Evolutionary conservation across 768 basidiomycete species (phyloP).

Genomic region (Serendipita vermifera): DNA sequence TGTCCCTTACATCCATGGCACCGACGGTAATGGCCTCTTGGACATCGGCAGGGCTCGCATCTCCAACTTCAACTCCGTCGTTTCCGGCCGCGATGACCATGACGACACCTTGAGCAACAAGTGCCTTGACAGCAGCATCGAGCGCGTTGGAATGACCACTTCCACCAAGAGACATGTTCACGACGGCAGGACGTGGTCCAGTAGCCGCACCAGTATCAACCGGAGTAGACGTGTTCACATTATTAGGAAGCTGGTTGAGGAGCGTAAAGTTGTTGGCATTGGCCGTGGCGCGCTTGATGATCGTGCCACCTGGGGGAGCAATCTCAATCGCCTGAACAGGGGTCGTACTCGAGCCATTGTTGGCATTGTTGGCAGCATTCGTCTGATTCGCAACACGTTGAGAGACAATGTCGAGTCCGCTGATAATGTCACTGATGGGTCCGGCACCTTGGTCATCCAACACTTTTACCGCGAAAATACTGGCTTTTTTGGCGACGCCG

Average conservation of each 20-base stretch:
- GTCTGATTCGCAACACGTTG: neutral
- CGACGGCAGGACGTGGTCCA: neutral
- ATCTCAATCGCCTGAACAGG: too few species aligned
- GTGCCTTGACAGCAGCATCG: neutral
- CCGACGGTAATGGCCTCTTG: constrained; percentile 10
- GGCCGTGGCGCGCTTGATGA: neutral
- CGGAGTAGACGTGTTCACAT: neutral
- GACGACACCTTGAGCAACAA: neutral
- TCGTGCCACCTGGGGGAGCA: too few species aligned
- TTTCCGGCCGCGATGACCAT: constrained; percentile 12
- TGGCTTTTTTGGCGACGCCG: constrained; percentile 17
- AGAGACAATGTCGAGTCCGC: neutral
- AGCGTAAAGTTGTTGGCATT: constrained; percentile 6
- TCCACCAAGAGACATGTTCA: constrained; percentile 7
- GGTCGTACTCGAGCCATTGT: too few species aligned
- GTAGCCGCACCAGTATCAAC: neutral
- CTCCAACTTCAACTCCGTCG: constrained; percentile 1
- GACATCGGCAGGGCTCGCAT: constrained; percentile 3
- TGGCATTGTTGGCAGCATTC: neutral
- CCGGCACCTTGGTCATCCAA: constrained; percentile 13
- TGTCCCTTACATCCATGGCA: constrained; percentile 9
- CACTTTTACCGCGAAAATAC: constrained; percentile 18
- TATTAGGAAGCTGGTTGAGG: constrained; percentile 2
- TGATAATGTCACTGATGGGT: constrained; percentile 3
- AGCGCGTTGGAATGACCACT: neutral